A percentile compares a stretch with the other conserved stretches of the same genome.
phyloP scores from a whole-genome alignment of 1,284 basidiomycete species.

The Apiotrichum gracile region DNA sequence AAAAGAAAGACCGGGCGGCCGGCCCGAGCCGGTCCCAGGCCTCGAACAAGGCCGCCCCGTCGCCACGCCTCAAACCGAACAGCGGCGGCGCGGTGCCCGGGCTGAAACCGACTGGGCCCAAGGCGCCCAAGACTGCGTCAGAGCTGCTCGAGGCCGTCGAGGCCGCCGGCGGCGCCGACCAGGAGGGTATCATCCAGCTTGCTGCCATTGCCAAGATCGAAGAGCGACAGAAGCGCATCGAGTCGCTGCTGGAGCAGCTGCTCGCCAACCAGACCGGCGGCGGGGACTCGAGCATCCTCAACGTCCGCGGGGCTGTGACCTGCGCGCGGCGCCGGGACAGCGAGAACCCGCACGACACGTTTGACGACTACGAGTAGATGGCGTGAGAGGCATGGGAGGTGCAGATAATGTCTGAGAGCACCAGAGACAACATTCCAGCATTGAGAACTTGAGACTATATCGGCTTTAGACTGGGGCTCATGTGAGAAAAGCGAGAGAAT shows the following conservation, averaged over 20 bases:
- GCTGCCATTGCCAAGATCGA: slow-evolving; percentile 39
- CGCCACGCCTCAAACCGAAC: neutral
- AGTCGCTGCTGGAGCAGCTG: slow-evolving; percentile 30
- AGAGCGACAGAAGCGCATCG: slow-evolving; percentile 37
- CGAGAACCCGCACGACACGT: slow-evolving; percentile 5
- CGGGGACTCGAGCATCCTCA: neutral
- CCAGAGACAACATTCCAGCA: too few species aligned
- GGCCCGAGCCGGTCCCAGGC: too few species aligned
- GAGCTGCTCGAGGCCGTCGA: slow-evolving; percentile 16
- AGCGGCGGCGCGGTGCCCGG: neutral
- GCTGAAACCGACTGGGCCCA: neutral
- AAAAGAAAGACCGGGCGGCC: neutral
- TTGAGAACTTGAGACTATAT: too few species aligned
- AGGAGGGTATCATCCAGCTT: slow-evolving; percentile 18
- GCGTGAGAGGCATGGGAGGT: neutral
- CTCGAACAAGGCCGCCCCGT: neutral
- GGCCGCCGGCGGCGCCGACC: neutral
- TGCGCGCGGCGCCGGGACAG: neutral
- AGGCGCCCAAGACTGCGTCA: slow-evolving; percentile 11
- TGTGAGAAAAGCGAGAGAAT: too few species aligned
- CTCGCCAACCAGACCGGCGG: neutral
- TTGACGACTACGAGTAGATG: neutral
- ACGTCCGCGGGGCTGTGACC: neutral
- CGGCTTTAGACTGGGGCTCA: too few species aligned
- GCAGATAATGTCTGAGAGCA: too few species aligned